These are phyloP conservation scores for Globomyces pollinis-pini DNA, from an alignment of 192 early-diverging fungal species.

Conservation along the genomic window DNA sequence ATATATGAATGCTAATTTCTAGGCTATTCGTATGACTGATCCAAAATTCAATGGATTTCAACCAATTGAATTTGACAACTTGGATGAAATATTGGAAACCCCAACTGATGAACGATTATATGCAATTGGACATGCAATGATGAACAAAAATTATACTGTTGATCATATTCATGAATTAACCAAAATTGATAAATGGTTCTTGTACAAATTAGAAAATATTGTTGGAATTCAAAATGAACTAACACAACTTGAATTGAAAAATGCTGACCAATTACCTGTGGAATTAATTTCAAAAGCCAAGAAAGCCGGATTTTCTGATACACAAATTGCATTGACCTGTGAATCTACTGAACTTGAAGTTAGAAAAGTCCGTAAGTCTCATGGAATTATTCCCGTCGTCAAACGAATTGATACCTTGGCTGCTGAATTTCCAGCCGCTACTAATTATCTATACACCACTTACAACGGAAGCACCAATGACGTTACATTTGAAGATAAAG, in stretches of 20 bases:
- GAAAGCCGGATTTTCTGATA: conserved; percentile 83
- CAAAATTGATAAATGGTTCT: conserved; percentile 87
- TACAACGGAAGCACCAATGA: conserved; percentile 87
- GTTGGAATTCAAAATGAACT: conserved; percentile 25
- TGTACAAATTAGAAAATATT: conserved; percentile 80
- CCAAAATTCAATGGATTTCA: conserved; percentile 85
- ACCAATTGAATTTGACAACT: conserved; percentile 35
- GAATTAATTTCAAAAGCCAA: conserved; percentile 68
- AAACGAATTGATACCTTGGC: conserved; percentile 96
- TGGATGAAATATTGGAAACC: conserved; percentile 54
- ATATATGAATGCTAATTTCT: conserved; percentile 26
- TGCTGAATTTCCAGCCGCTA: conserved; percentile 92
- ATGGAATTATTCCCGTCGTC: conserved; percentile 77
- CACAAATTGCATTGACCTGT: conserved; percentile 63
- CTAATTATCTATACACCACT: conserved; percentile 98
- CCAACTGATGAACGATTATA: conserved; percentile 81
- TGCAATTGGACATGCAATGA: conserved; percentile 75
- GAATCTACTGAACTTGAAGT: conserved; percentile 52
- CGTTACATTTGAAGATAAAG: conserved; percentile 77
- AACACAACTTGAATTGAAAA: neutral
- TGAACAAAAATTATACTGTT: conserved; percentile 65
- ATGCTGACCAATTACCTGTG: conserved; percentile 7
- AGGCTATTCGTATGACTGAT: conserved; percentile 92
- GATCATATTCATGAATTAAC: conserved; percentile 74
- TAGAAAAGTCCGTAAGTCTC: conserved; percentile 57